Conservation (phyloP, 257 asterid genomes). For the Solanum pinnatisectum region DNA sequence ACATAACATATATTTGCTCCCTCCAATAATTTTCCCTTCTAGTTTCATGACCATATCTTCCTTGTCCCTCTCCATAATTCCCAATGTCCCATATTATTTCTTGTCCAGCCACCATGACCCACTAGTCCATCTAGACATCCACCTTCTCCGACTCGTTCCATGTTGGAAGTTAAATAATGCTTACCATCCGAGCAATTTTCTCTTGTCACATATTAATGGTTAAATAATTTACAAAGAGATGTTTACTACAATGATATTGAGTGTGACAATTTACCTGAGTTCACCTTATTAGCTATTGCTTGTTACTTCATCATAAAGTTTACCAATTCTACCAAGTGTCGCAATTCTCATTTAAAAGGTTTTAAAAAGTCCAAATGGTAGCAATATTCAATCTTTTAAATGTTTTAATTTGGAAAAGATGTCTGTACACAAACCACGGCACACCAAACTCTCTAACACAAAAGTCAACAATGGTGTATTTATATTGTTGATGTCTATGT, state of each 20-base stretch:
- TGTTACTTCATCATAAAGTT: neutral
- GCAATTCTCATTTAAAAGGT: neutral
- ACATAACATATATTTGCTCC: neutral
- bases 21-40: neutral
- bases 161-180: accelerated
- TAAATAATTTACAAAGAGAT: neutral
- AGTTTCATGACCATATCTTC: neutral
- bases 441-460: neutral
- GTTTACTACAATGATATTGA: neutral
- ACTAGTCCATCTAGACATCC: neutral
- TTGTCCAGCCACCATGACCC: neutral
- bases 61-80: neutral
- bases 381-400: neutral
- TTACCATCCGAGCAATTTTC: accelerated
- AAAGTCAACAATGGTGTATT: neutral
- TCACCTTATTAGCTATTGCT: neutral
- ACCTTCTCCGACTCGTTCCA: neutral
- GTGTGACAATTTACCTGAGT: neutral
- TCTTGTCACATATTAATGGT: neutral
- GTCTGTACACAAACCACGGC: neutral
- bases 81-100: neutral
- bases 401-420: neutral
- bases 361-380: neutral
- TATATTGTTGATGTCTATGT: neutral
- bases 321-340: neutral